Percentiles rank a stretch among this genome's conserved stretches.
These are phyloP conservation scores for Pyrrhoderma lamaoense DNA, from an alignment of 1,284 basidiomycete genomes.

Conservation along the genomic window DNA sequence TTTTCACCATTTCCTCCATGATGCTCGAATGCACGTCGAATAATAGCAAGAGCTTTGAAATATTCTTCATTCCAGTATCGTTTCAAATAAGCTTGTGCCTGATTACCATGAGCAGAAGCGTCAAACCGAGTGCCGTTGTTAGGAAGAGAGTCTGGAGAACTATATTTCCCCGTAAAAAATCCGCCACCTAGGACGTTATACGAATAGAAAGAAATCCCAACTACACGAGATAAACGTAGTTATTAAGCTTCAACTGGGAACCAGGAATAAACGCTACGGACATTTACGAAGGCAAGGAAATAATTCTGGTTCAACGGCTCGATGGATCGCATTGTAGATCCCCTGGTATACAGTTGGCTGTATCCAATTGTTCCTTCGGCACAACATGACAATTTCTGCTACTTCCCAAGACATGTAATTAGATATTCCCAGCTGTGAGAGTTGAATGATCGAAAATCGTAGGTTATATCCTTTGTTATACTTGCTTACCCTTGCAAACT, in stretches of 20 bases:
- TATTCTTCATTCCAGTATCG: conserved; percentile 19
- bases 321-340: conserved; percentile 48
- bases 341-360: conserved; percentile 48
- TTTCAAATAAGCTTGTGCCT: background rate
- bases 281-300: conserved; percentile 50
- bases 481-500: conserved; percentile 31
- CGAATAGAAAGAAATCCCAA: conserved; percentile 24
- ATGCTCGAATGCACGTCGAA: conserved; percentile 19
- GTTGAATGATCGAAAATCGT: background rate
- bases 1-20: conserved; percentile 20
- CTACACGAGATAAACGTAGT: background rate
- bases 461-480: background rate
- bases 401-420: conserved; percentile 45
- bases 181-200: conserved; percentile 30
- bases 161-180: conserved; percentile 39
- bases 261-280: conserved; percentile 41
- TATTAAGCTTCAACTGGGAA: background rate
- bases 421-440: conserved; percentile 34
- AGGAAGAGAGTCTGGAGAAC: conserved; percentile 26
- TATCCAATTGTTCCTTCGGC: conserved; percentile 43
- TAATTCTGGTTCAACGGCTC: conserved; percentile 47
- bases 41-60: conserved; percentile 23
- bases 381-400: conserved; percentile 47
- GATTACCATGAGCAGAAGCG: conserved; percentile 21
- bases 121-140: conserved; percentile 31